These are phyloP conservation scores for Cercospora sp. DNA, from an alignment of 2,329 filamentous ascomycete species.

Conservation along the genomic window DNA sequence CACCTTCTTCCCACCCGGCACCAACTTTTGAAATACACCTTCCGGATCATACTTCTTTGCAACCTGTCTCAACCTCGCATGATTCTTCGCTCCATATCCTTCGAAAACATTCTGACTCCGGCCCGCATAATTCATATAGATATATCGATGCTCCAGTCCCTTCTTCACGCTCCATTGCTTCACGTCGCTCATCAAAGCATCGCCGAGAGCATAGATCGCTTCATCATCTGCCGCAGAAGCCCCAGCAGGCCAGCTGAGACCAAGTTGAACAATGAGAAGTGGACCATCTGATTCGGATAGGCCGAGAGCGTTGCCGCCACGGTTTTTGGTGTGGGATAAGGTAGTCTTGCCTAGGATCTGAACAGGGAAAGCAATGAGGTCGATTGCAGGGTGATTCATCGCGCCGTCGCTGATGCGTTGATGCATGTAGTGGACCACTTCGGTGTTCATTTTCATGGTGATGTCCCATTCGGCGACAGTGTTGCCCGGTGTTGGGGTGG, in stretches of 20 bases:
- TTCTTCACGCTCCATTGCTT: slow-evolving; percentile 9
- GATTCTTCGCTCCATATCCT: slow-evolving; percentile 23
- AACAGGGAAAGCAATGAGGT: not conserved
- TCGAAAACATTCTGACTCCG: slow-evolving; percentile 18
- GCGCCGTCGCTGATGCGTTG: not conserved
- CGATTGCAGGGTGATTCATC: not conserved
- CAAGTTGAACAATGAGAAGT: slow-evolving; percentile 13
- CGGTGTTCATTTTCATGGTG: slow-evolving; percentile 15
- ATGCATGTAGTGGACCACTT: slow-evolving; percentile 7
- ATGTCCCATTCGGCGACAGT: slow-evolving; percentile 5
- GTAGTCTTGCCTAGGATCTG: slow-evolving; percentile 2
- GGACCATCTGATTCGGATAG: slow-evolving; percentile 9
- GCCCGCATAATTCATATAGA: slow-evolving; percentile 26
- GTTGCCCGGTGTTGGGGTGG: not conserved
- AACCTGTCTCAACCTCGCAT: slow-evolving; percentile 17
- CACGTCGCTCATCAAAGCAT: not conserved
- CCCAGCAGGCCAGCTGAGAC: slow-evolving; percentile 12
- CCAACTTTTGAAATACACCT: slow-evolving; percentile 20
- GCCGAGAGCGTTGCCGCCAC: slow-evolving; percentile 23
- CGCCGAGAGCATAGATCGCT: not conserved
- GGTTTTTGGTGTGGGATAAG: slow-evolving; percentile 2
- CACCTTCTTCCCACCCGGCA: slow-evolving; percentile 13
- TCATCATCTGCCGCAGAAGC: not conserved
- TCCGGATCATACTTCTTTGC: slow-evolving; percentile 19
- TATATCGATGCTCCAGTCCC: slow-evolving; percentile 10